Conservation (phyloP, 352 stramenopile species). For the Stramenopiles sp. region DNA sequence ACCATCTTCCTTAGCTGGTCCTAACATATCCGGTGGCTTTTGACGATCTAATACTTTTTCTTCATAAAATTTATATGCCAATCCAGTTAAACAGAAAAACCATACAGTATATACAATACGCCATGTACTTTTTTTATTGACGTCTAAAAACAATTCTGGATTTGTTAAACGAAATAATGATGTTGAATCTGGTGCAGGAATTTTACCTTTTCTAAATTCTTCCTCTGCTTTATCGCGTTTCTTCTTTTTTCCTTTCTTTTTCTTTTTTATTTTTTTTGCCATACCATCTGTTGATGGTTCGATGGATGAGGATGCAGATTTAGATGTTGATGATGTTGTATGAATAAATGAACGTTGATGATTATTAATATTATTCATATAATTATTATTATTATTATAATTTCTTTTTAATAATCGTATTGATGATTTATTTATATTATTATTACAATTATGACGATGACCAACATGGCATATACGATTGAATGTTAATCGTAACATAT, state of each 20-base stretch:
- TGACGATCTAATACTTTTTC: neutral
- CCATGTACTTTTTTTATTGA: neutral
- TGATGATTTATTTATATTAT: too few species aligned
- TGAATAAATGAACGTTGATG: too few species aligned
- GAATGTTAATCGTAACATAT: too few species aligned
- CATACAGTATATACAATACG: neutral
- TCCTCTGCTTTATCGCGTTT: neutral
- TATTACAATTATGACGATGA: too few species aligned
- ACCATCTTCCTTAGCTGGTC: neutral
- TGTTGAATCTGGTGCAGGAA: neutral
- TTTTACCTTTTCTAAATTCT: neutral
- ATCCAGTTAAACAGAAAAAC: neutral
- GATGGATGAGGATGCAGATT: too few species aligned
- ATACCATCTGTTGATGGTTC: neutral
- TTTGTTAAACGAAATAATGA: neutral
- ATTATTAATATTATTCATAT: too few species aligned
- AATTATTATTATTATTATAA: too few species aligned
- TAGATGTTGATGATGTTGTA: too few species aligned
- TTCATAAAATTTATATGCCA: neutral
- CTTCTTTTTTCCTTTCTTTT: neutral
- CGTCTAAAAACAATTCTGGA: neutral
- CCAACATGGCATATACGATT: too few species aligned
- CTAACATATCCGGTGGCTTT: neutral
- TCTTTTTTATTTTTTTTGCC: neutral
- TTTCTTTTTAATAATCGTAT: too few species aligned